phyloP scores from a whole-genome alignment of 345 rosid species.

The Kernera saxatilis region DNA sequence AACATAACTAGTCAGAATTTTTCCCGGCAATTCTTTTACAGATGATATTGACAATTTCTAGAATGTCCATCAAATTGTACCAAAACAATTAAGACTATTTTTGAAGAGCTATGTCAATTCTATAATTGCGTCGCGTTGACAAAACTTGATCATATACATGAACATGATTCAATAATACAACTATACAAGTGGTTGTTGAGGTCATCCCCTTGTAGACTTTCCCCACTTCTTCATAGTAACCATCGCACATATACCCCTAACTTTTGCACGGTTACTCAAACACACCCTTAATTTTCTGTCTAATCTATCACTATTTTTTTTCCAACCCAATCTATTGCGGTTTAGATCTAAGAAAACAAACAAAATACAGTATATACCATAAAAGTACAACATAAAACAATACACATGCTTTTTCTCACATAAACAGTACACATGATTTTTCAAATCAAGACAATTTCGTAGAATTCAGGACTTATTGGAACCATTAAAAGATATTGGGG shows the following conservation, averaged over 20 bases:
- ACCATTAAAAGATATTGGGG: neutral
- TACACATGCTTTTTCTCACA: neutral
- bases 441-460: neutral
- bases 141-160: conserved; percentile 1
- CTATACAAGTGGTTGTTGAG: conserved; percentile 6
- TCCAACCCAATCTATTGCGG: neutral
- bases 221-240: neutral
- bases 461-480: neutral
- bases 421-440: neutral
- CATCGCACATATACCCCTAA: neutral
- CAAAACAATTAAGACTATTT: neutral
- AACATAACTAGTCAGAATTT: no score
- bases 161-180: conserved; percentile 8
- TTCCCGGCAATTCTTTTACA: no score
- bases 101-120: neutral
- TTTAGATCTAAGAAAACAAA: neutral
- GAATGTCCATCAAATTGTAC: neutral
- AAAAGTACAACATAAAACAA: neutral
- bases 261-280: neutral
- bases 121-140: conserved; percentile 21
- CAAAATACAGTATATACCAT: no score
- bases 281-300: neutral
- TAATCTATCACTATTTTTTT: neutral
- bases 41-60: neutral
- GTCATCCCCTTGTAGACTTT: conserved; percentile 17